Evolutionary conservation across 1,139 yeast species (phyloP), one percentile per base, ranked within the genome.

Genomic region (Insectozyma bohioensis): DNA sequence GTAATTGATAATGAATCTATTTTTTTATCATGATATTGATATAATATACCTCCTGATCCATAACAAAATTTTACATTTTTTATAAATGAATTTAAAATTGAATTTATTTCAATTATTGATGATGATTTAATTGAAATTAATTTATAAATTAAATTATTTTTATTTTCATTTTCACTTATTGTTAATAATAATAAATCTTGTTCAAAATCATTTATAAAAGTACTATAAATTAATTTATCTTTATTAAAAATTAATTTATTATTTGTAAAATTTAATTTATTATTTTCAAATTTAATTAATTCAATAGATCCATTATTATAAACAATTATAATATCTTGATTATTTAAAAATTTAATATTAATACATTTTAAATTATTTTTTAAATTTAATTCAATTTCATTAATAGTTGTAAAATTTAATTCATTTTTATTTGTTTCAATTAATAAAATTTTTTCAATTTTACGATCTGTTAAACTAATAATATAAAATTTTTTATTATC

Each of bases 381-480:
- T 9, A 47, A 30, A 20, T 44, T 47, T n/a, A 45, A 33, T 32
- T 46, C 52, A 28, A 36, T 28, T 25, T 39, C 34, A 30, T 39
- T 35, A 20, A 21, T 28, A 2, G 45, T 37, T 8, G 28, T 18
- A 11, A 34, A 31, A 10, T 31, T 31, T 12, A 26, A 21, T 10
- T 35, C 37, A 16, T 37, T 11, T 45, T 45, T 31, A 54, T 57
- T n/a, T 17, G 35, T 55, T 58, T 52, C 54, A 27, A 71, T 56
- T 28, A 72, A 51, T 47, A 66, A 58, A 29, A 76, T 48, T 43
- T 59, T 67, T 33, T 63, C 52, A 37, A 56, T 67, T 37, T 61
- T 66, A 40, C 80, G 63, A 37, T 75, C 80, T 7, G 72, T 65
- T 20, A 68, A 46, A 9, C 78, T 77, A 14, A 67, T 61, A 8